Evolutionary conservation across 1,139 yeast species (phyloP), one percentile per base, ranked within the genome.

Genomic region (Taiozyma onychis): DNA sequence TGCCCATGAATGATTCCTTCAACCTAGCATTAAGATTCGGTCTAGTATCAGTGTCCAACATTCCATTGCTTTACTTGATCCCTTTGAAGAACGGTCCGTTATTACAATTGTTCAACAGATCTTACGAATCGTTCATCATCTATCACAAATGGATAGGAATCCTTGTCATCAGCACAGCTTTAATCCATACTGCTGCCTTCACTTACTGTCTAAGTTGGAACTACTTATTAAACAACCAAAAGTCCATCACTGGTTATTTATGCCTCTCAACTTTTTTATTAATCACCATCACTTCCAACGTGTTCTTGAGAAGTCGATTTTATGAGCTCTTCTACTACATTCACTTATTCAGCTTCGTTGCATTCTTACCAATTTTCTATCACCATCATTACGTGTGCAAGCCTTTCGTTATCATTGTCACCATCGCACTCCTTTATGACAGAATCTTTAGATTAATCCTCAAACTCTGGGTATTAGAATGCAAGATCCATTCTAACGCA

Each of bases 51-150:
- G 58, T 56, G 1, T 54, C 61, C 11, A 61, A 61, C n/a, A 41
- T 61, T 5, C 64, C 65, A 10, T 32, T 61, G 30, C 34, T 61
- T n/a, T 60, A 60, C 46, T 44, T 61, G 26, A 48, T 61, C 6
- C 65, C 65, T 2, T 44, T 61, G 27, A 61, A 61, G 27, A 48
- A 58, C 5, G 62, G 65, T 3, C 59, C 62, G 0, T 45, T 61
- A 27, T 42, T 59, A 8, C 51, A 54, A 10, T 28, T 60, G 30
- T 39, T 53, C 7, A 44, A 51, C 16, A 47, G 48, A 27, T 57
- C 62, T 16, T 61, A 61, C 42, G 64, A 61, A 42, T 55, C 53
- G 26, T 46, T 61, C n/a, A 43, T 61, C 3, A 46, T 58, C 5
- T 60, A 57, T 37, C 65, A 61, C 49, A 61, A 59, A 43, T 59